Percentiles rank a stretch among this genome's conserved stretches.
phyloP scores from a whole-genome alignment of 495 filamentous ascomycete genomes.

The Lasiosphaeria hispida region DNA sequence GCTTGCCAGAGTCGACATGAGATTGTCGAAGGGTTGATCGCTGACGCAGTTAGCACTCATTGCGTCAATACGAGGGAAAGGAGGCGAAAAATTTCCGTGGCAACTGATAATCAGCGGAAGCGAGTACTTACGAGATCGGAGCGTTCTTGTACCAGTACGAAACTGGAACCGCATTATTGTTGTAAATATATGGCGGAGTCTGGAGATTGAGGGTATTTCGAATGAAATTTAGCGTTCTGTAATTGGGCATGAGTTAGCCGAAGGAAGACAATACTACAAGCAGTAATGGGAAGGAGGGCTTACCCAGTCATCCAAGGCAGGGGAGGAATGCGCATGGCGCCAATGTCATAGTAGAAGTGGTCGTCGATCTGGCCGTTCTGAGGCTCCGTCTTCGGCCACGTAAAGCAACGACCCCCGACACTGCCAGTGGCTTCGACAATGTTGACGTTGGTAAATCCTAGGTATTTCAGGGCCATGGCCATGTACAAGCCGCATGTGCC shows the following conservation, averaged over 20 bases:
- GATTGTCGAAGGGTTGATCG: too few species aligned
- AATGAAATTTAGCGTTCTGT: too few species aligned
- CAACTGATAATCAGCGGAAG: too few species aligned
- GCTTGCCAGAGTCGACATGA: too few species aligned
- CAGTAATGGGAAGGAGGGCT: too few species aligned
- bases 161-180: neutral
- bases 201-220: neutral
- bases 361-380: constrained; percentile 12
- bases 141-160: neutral
- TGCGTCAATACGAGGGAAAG: neutral
- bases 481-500: constrained; percentile 38
- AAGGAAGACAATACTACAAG: too few species aligned
- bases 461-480: constrained; percentile 35
- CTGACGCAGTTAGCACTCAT: neutral
- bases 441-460: constrained; percentile 8
- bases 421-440: constrained; percentile 33
- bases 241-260: too few species aligned
- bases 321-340: constrained; percentile 41
- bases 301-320: too few species aligned
- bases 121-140: neutral
- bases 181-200: neutral
- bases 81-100: too few species aligned
- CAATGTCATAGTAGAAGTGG: constrained; percentile 45
- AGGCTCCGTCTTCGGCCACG: constrained; percentile 9
- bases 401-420: constrained; percentile 34